Base-by-base conservation (phyloP, 2,329 filamentous ascomycete genomes). In the Beauveria sp. region DNA sequence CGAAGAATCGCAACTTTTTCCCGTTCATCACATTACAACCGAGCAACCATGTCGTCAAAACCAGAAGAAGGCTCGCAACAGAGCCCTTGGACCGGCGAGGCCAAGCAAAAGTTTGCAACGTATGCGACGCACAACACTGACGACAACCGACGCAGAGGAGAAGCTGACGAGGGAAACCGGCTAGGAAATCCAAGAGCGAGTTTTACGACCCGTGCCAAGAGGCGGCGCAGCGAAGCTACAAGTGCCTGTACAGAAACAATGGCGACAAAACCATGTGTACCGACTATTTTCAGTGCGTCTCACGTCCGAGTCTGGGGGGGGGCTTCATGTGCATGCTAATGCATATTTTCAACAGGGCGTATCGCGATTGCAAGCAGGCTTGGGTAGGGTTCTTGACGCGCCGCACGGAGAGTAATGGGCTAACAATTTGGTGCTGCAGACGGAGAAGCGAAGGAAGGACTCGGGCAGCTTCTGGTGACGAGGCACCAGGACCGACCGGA, bases 171-270 rank as follows among this genome's bases (percentile, higher is more conserved):
- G 26, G 20, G 22, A 31, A 14, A 26, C 22, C 64, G 51, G 40
- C 64, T 69, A 96, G 93, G 67, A 98, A 98, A 80, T 83, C 82
- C 61, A 85, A 88, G 70, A 96, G 92, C 80, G 88, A 97, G 73
- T 98, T 89, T 77, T 91, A 90, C 73, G 95, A 99, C 70, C 95
- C 95, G 2, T 99, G 95, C 75, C 93, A 98, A 74, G 93, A 96
- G 69, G 91, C 91, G 5, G 93, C 95, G 8, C 80, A 88, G 67
- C 84, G 84, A 71, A 97, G 93, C 75, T 87, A 97, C 67, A 88
- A 86, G 73, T 99, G 95, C 71, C 78, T 99, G 71, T 88, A 92
- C 72, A 85, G 95, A 24, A 99, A 99, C 73, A 87, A 83, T 24
- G 93, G 90, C 16, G 91, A 98, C 72, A 84, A 87, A 66, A 80